These are phyloP conservation scores for Wickerhamiella sorbophila DNA, from an alignment of 805 yeast species.

Conservation along the genomic window DNA sequence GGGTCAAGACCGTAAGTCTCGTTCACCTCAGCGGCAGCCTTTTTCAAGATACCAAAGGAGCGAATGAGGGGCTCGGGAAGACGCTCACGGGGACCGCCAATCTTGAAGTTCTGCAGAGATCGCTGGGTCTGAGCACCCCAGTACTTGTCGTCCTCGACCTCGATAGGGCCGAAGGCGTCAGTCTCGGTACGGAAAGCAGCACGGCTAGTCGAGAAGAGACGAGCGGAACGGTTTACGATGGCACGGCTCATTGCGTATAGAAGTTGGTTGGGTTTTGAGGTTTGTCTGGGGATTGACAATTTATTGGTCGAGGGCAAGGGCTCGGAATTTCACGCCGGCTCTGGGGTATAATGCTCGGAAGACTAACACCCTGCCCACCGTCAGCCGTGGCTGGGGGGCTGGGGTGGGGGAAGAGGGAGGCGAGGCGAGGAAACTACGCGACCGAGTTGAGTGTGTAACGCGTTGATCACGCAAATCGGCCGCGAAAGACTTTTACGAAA, in stretches of 20 bases:
- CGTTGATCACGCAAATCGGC: neutral
- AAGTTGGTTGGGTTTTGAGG: neutral
- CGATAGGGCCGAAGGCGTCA: slow-evolving; percentile 95
- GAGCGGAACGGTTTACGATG: neutral
- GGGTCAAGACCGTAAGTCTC: slow-evolving; percentile 76
- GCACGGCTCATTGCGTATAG: neutral
- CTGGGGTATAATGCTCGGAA: no score
- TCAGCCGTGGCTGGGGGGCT: no score
- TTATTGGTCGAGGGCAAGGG: neutral
- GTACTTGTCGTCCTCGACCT: slow-evolving; percentile 73
- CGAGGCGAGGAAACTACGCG: neutral
- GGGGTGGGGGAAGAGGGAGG: neutral
- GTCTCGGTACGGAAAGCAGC: slow-evolving; percentile 52
- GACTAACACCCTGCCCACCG: no score
- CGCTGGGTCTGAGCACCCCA: slow-evolving; percentile 98
- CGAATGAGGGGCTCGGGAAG: slow-evolving; percentile 84
- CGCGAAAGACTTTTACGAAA: no score
- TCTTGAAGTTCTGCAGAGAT: slow-evolving; percentile 84
- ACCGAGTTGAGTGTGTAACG: neutral
- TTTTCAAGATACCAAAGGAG: slow-evolving; percentile 89
- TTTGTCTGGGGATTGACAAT: neutral
- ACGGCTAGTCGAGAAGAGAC: slow-evolving; percentile 12
- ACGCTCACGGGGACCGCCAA: slow-evolving; percentile 81
- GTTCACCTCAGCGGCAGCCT: slow-evolving; percentile 89
- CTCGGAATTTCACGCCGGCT: neutral